A percentile compares a stretch with the other conserved stretches of the same genome.
Conservation (phyloP, 768 basidiomycete genomes). For the Floccularia luteovirens region DNA sequence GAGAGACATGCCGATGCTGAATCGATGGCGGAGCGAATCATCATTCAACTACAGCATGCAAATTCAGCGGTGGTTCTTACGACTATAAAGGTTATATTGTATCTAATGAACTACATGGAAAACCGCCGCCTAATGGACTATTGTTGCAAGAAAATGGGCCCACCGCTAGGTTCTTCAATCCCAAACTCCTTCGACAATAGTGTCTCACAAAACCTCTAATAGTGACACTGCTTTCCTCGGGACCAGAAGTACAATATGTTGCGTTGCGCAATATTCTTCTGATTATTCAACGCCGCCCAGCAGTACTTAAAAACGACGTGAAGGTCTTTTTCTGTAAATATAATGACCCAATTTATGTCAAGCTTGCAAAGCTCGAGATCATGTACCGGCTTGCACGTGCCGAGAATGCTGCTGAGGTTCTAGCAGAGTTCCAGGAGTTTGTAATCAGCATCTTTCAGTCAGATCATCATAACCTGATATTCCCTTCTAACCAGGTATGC, state of each 20-base stretch:
- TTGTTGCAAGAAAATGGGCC: slow-evolving; percentile 97
- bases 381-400: slow-evolving; percentile 97
- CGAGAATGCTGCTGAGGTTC: slow-evolving; percentile 87
- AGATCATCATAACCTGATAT: slow-evolving; percentile 1
- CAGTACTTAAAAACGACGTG: slow-evolving; percentile 93
- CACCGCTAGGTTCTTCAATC: slow-evolving; percentile 71
- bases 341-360: slow-evolving; percentile 98
- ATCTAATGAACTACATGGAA: slow-evolving; percentile 99
- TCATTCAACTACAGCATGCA: slow-evolving; percentile 92
- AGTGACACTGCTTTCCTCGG: slow-evolving; percentile 95
- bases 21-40: slow-evolving; percentile 90
- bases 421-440: slow-evolving; percentile 93
- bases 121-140: slow-evolving; percentile 78
- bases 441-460: slow-evolving; percentile 13
- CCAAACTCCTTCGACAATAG: neutral
- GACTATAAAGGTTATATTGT: slow-evolving; percentile 92
- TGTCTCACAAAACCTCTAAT: slow-evolving; percentile 1
- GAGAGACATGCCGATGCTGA: slow-evolving; percentile 84
- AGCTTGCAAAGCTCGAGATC: slow-evolving; percentile 95
- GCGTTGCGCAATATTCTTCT: slow-evolving; percentile 93
- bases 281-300: slow-evolving; percentile 91
- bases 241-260: slow-evolving; percentile 98
- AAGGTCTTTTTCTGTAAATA: slow-evolving; percentile 99
- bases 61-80: slow-evolving; percentile 99
- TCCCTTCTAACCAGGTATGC: slow-evolving; percentile 61